phyloP scores from a whole-genome alignment of 2,329 filamentous ascomycete species.

The Curvularia eragrostidis region DNA sequence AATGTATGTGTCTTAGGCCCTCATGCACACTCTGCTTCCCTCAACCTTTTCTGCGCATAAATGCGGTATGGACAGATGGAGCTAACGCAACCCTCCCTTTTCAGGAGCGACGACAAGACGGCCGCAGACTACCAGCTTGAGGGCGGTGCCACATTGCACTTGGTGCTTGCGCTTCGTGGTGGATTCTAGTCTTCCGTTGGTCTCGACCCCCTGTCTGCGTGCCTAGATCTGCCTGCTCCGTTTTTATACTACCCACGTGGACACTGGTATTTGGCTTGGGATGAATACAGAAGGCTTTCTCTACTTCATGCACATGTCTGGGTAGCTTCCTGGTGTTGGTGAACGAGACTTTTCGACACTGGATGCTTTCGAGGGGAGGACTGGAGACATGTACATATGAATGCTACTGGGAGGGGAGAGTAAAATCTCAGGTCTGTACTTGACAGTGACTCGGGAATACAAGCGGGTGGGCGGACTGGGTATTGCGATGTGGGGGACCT shows the following conservation, averaged over 20 bases:
- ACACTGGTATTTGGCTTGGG: background rate
- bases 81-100: conserved; percentile 10
- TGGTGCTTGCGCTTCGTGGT: conserved; percentile 92
- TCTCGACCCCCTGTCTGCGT: background rate
- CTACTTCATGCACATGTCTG: background rate
- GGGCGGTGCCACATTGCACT: conserved; percentile 89
- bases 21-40: background rate
- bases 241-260: background rate
- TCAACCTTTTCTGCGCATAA: background rate
- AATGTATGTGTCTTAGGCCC: conserved; percentile 66
- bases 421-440: background rate
- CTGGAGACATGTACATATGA: background rate
- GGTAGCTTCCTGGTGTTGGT: background rate
- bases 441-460: background rate
- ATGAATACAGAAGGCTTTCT: background rate
- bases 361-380: background rate
- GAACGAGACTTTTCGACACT: background rate
- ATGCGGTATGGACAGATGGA: background rate
- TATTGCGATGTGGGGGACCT: background rate
- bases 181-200: conserved; percentile 54
- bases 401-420: background rate
- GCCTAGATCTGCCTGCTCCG: background rate
- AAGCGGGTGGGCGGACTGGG: background rate
- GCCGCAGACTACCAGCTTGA: conserved; percentile 89
- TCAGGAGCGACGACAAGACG: conserved; percentile 94